Evolutionary conservation across 768 basidiomycete species (phyloP), one percentile per base, ranked within the genome.

Genomic region (Trametes cubensis): DNA sequence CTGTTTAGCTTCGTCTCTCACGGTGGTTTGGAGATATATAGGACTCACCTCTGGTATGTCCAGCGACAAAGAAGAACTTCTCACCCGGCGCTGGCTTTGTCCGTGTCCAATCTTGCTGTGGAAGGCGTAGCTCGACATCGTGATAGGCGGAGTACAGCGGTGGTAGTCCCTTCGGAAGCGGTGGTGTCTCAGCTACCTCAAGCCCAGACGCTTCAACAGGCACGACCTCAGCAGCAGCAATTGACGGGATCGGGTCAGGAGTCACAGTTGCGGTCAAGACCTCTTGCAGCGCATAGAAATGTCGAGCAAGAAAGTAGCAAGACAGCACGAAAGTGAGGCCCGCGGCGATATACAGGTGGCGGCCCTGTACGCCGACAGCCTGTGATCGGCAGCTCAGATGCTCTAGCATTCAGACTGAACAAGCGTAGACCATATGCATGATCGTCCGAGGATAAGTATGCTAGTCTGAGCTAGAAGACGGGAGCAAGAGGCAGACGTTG

Each of bases 1-100:
- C 25, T 18, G 17, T 4, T 10, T 6, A 21, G 18, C 28, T 38
- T 20, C 38, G 34, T 6, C 21, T 18, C 15, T 8, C 30, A n/a
- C 20, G 10, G 20, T 20, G 34, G 4, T 20, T 39, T 34, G 7
- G 38, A 39, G n/a, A 13, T 15, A 34, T 15, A 34, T 17, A 11
- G 26, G 17, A 44, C 57, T 4, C 23, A 45, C 58, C 58, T 59
- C 58, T 42, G 7, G 58, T 59, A 11, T 59, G 58, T 21, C 58
- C 58, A 6, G 58, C 49, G 50, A 59, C 58, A 14, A 59, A 59
- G 49, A 59, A 23, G 41, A 59, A 59, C 28, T 59, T 51, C 41
- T 59, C 58, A 28, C 44, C 6, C 0, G 25, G 18, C 1, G 26
- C 49, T 17, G 58, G 58, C 4, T 41, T 10, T 7, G 47, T 59